Base-by-base conservation (phyloP, 1,284 basidiomycete genomes). In the Malassezia sp. region DNA sequence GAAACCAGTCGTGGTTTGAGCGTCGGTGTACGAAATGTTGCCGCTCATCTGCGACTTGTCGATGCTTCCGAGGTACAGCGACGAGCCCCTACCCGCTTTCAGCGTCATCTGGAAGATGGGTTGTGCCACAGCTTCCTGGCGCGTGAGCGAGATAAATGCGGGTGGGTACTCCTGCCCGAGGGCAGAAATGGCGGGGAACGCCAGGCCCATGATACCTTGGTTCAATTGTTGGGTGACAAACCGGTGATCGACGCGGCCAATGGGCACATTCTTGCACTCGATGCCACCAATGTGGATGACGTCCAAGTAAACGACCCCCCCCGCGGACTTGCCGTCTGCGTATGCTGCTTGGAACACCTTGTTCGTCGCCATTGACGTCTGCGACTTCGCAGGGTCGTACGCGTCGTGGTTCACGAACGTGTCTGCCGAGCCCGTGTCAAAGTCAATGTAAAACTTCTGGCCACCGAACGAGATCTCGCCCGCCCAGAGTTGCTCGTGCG, bases 51-150 rank as follows among this genome's bases (percentile, higher is more conserved):
- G 56, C 44, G 52, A 49, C 10, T 52, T 49, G 49, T 59, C 51
- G 33, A 55, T 55, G 5, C 59, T 56, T 34, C 82, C 82, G 39
- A 83, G 68, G 57, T 72, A 76, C 11, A 83, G 75, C 60, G 79
- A 75, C 5, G 76, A 76, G 49, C 74, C 76, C 4, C 72, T 73
- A 9, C 28, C 39, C 3, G 30, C 12, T 14, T 42, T 42, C 54
- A 82, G 73, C 47, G 78, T 77, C 64, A 83, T 75, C 45, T 60
- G 58, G 50, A 58, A 60, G 36, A 75, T 71, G 21, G 64, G 57
- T 20, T 71, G 60, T 10, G 30, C 18, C 11, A 59, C 42, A 15
- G 44, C 53, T 18, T 54, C 49, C 11, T 52, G 47, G 18, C 53
- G 20, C 41, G 53, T 55, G 15, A 60, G 46, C 24, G 44, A 26